Conservation (phyloP, 2,329 filamentous ascomycete genomes). For the Thelonectria blattea region DNA sequence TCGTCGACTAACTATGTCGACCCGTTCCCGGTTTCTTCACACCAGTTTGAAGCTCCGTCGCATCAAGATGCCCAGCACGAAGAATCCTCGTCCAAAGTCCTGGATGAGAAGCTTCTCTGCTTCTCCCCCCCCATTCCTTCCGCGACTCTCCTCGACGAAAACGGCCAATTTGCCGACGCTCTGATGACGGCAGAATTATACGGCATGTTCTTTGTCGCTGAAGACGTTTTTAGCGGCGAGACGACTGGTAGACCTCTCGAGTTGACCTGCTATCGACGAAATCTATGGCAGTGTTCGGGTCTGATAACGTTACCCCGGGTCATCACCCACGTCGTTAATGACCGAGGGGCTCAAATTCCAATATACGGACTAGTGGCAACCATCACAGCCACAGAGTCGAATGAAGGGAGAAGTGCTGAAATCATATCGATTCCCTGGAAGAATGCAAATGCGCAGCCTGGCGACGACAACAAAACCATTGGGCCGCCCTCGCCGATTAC, state of each 20-base stretch:
- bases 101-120: slow-evolving; percentile 75
- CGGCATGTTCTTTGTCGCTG: slow-evolving; percentile 88
- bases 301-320: slow-evolving; percentile 79
- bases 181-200: slow-evolving; percentile 77
- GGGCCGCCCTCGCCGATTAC: slow-evolving; percentile 60
- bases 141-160: slow-evolving; percentile 68
- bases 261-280: slow-evolving; percentile 92
- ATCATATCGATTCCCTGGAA: slow-evolving; percentile 98
- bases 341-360: slow-evolving; percentile 79
- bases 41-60: slow-evolving; percentile 53
- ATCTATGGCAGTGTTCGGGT: slow-evolving; percentile 93
- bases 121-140: slow-evolving; percentile 70
- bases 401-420: slow-evolving; percentile 89
- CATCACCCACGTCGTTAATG: slow-evolving; percentile 70
- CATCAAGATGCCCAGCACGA: slow-evolving; percentile 52
- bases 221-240: slow-evolving; percentile 75
- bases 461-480: slow-evolving; percentile 56
- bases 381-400: slow-evolving; percentile 87
- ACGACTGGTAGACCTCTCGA: slow-evolving; percentile 69
- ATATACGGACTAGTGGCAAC: slow-evolving; percentile 80
- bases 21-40: slow-evolving; percentile 64
- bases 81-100: slow-evolving; percentile 60
- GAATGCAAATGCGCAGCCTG: slow-evolving; percentile 65
- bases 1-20: slow-evolving; percentile 70
- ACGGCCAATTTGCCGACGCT: slow-evolving; percentile 67